Evolutionary conservation across 2,329 filamentous ascomycete species (phyloP).

Genomic region (Fusarium siculi): DNA sequence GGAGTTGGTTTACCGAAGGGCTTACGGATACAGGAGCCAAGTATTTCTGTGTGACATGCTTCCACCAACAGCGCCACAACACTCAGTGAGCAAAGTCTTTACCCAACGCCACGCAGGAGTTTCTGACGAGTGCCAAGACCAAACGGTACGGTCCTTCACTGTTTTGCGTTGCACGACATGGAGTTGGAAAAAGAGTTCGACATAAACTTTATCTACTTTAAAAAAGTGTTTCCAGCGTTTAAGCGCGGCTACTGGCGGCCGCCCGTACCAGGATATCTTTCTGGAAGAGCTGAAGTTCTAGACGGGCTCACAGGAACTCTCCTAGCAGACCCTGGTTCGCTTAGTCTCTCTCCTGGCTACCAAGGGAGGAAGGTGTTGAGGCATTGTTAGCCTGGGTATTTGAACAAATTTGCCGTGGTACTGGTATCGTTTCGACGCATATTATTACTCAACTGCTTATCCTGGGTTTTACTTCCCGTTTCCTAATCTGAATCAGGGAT

Average conservation of each 20-base stretch:
- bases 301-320: conserved; percentile 6
- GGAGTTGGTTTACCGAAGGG: conserved; percentile 14
- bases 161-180: conserved; percentile 8
- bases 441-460: conserved; percentile 11
- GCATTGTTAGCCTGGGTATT: conserved; percentile 3
- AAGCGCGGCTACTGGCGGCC: conserved; percentile 27
- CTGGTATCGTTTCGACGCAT: conserved; percentile 8
- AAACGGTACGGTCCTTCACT: conserved; percentile 3
- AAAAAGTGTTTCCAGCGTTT: conserved; percentile 28
- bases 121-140: conserved; percentile 17
- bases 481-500: conserved; percentile 43
- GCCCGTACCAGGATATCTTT: conserved; percentile 2
- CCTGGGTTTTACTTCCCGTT: conserved; percentile 31
- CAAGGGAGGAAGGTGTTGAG: conserved; percentile 32
- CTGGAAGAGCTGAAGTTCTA: conserved; percentile 11
- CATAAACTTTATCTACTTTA: conserved; percentile 8
- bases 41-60: conserved; percentile 33
- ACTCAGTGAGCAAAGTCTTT: conserved; percentile 3
- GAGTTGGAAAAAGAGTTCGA: conserved; percentile 10
- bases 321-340: conserved; percentile 15
- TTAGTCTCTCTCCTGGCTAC: conserved; percentile 17
- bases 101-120: conserved; percentile 12
- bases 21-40: conserved; percentile 12
- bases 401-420: conserved; percentile 6
- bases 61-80: conserved; percentile 25